Evolutionary conservation across 139 green algal species (phyloP).

Genomic region (Tetraselmis striata): DNA sequence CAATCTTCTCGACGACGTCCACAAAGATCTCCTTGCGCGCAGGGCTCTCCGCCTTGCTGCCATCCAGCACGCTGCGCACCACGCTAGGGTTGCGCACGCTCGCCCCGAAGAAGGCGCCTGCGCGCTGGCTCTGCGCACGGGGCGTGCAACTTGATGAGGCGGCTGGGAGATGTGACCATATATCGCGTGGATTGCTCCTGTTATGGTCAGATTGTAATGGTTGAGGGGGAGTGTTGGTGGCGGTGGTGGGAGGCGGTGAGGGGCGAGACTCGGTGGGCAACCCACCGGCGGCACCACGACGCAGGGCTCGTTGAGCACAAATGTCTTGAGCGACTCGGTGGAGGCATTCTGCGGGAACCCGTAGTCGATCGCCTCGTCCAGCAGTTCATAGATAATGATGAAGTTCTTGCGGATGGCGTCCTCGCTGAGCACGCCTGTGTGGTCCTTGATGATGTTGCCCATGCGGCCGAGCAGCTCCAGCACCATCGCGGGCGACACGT

Average conservation of each 20-base stretch:
- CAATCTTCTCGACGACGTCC: slow-evolving; percentile 94
- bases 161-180: background rate
- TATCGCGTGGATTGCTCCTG: too few species aligned
- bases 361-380: slow-evolving; percentile 92
- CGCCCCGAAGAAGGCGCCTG: background rate
- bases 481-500: slow-evolving; percentile 80
- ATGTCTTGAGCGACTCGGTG: slow-evolving; percentile 87
- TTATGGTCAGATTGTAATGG: too few species aligned
- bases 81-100: slow-evolving; percentile 10
- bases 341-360: slow-evolving; percentile 78
- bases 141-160: background rate
- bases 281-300: slow-evolving; percentile 37
- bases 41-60: background rate
- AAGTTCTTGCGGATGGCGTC: slow-evolving; percentile 94
- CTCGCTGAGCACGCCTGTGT: slow-evolving; percentile 82
- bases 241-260: too few species aligned
- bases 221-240: too few species aligned
- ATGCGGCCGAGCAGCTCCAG: slow-evolving; percentile 88
- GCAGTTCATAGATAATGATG: slow-evolving; percentile 92
- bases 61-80: background rate
- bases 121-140: background rate
- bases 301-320: slow-evolving; percentile 87
- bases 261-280: slow-evolving; percentile 13
- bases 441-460: slow-evolving; percentile 84
- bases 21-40: slow-evolving; percentile 93